Percentiles rank a stretch among this genome's conserved stretches.
Conservation (phyloP, 306 rosid species). For the Abrus pulchellus region DNA sequence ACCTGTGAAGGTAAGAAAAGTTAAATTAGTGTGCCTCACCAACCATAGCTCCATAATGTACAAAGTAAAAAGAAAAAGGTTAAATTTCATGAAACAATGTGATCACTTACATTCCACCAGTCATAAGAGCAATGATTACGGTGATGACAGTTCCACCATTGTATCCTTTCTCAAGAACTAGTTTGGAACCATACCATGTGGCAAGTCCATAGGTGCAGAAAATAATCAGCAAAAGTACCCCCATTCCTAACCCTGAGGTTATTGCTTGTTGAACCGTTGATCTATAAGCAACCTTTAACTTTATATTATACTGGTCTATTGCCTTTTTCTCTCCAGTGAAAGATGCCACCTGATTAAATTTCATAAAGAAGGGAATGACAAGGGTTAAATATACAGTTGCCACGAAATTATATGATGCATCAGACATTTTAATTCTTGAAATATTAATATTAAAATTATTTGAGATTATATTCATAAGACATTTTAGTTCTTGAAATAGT, state of each 20-base stretch:
- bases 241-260: conserved; percentile 73
- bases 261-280: conserved; percentile 73
- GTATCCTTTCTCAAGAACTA: conserved; percentile 72
- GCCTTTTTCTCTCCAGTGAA: conserved; percentile 90
- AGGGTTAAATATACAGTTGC: conserved; percentile 11
- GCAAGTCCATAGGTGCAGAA: conserved; percentile 88
- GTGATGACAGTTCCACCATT: conserved; percentile 77
- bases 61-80: neutral
- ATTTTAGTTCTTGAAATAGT: too few relatives aligned
- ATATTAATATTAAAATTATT: too few relatives aligned
- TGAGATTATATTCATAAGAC: too few relatives aligned
- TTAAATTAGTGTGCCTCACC: neutral
- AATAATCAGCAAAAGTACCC: conserved; percentile 53
- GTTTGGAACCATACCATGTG: conserved; percentile 85
- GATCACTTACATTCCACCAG: conserved; percentile 83
- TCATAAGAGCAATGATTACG: conserved; percentile 75
- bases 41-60: too few relatives aligned
- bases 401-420: too few relatives aligned
- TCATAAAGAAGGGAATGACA: conserved; percentile 25
- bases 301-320: conserved; percentile 65
- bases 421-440: too few relatives aligned
- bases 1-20: conserved; percentile 54
- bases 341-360: conserved; percentile 75
- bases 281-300: conserved; percentile 68
- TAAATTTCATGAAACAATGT: neutral